A percentile compares a stretch with the other conserved stretches of the same genome.
These are phyloP conservation scores for Gossypioides kirkii DNA, from an alignment of 345 rosid genomes.

Conservation along the genomic window DNA sequence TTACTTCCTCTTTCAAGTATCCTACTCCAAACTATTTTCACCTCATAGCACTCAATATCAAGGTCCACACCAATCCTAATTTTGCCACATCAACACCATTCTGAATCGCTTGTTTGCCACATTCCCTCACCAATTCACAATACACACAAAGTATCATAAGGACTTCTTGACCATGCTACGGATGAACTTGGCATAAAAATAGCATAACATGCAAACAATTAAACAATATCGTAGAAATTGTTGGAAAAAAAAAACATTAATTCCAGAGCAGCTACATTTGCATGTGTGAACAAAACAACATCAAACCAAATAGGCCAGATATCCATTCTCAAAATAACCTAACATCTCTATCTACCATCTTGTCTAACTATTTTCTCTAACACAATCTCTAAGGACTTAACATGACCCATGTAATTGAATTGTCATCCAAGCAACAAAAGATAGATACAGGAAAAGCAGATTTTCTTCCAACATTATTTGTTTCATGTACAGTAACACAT, in stretches of 20 bases:
- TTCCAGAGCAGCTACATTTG: neutral
- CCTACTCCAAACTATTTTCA: neutral
- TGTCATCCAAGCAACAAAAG: neutral
- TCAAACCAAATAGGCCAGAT: neutral
- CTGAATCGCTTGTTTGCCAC: neutral
- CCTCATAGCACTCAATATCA: neutral
- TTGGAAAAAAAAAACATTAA: neutral
- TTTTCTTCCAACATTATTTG: neutral
- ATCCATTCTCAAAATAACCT: neutral
- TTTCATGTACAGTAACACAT: neutral
- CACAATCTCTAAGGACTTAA: neutral
- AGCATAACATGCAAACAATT: neutral
- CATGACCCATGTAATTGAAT: neutral
- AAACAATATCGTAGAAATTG: neutral
- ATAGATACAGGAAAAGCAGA: neutral
- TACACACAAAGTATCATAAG: neutral
- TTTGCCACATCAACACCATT: neutral
- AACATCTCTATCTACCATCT: neutral
- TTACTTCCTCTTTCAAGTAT: neutral
- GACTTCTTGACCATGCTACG: neutral
- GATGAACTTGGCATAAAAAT: neutral
- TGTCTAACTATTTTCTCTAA: neutral
- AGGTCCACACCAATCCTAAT: neutral
- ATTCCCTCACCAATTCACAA: neutral
- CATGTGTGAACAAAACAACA: neutral